Evolutionary conservation across 2,329 filamentous ascomycete species (phyloP).

Genomic region (Xylariales sp.): DNA sequence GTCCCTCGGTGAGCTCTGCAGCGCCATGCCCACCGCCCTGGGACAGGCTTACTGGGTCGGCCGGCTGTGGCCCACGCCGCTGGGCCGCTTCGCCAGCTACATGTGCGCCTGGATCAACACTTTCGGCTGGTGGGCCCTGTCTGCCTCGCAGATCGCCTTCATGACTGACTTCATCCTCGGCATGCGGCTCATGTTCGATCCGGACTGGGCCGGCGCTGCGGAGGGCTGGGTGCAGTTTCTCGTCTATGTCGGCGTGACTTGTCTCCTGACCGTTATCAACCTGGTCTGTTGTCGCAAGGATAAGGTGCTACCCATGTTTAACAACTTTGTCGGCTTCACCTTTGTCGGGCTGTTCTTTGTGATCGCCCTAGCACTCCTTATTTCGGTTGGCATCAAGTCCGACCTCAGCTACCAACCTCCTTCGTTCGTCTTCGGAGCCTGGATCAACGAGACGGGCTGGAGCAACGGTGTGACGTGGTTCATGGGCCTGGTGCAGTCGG

Average conservation of each 20-base stretch:
- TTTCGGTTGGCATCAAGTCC: constrained; percentile 42
- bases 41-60: constrained; percentile 57
- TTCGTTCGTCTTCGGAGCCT: constrained; percentile 47
- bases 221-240: constrained; percentile 51
- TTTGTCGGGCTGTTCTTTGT: constrained; percentile 49
- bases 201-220: constrained; percentile 37
- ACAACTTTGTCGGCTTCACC: constrained; percentile 50
- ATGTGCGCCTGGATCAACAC: constrained; percentile 58
- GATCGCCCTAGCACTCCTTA: constrained; percentile 45
- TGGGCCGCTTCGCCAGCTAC: constrained; percentile 48
- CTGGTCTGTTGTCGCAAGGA: constrained; percentile 46
- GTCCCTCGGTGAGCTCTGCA: constrained; percentile 52
- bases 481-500: constrained; percentile 50
- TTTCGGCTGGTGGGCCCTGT: constrained; percentile 55
- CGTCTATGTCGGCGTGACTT: constrained; percentile 47
- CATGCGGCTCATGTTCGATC: constrained; percentile 51
- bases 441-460: constrained; percentile 50
- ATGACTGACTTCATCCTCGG: constrained; percentile 54
- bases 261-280: constrained; percentile 44
- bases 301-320: constrained; percentile 44
- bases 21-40: constrained; percentile 55
- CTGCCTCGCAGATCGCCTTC: constrained; percentile 51
- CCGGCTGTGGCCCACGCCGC: constrained; percentile 30
- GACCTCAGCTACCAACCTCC: constrained; percentile 42
- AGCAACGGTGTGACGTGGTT: constrained; percentile 53